These are phyloP conservation scores for Kregervanrija fluxuum DNA, from an alignment of 805 yeast species.

Conservation along the genomic window DNA sequence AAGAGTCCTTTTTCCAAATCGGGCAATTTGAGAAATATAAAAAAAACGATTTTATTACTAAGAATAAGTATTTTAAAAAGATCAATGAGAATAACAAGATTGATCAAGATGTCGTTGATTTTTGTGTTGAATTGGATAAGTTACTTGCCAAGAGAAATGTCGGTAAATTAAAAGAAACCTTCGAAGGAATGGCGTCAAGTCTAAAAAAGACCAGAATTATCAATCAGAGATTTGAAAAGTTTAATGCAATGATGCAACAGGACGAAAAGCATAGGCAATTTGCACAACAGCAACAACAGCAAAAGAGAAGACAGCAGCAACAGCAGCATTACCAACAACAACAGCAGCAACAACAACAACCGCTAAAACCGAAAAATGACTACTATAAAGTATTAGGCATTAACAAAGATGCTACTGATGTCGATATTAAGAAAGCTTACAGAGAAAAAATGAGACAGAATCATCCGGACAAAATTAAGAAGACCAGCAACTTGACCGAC, in stretches of 20 bases:
- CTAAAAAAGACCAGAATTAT: slow-evolving; percentile 35
- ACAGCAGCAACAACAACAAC: slow-evolving; percentile 27
- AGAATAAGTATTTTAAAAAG: slow-evolving; percentile 9
- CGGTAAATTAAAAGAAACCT: slow-evolving; percentile 31
- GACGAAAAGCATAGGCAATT: slow-evolving; percentile 23
- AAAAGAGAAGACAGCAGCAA: slow-evolving; percentile 35
- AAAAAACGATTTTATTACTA: background rate
- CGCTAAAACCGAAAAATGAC: slow-evolving; percentile 36
- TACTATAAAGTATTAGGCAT: slow-evolving; percentile 76
- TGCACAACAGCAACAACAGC: slow-evolving; percentile 29
- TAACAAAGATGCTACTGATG: slow-evolving; percentile 55
- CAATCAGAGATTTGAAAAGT: slow-evolving; percentile 19
- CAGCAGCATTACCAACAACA: slow-evolving; percentile 39
- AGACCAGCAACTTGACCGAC: slow-evolving; percentile 46
- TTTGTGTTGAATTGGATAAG: slow-evolving; percentile 12
- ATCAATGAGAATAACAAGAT: slow-evolving; percentile 1
- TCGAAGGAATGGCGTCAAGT: slow-evolving; percentile 29
- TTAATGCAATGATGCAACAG: slow-evolving; percentile 14
- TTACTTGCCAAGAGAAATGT: slow-evolving; percentile 19
- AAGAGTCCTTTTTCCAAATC: slow-evolving; percentile 16
- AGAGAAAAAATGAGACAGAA: slow-evolving; percentile 68
- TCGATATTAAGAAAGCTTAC: slow-evolving; percentile 74
- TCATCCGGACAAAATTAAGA: slow-evolving; percentile 87
- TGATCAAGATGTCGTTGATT: slow-evolving; percentile 9
- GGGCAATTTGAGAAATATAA: slow-evolving; percentile 5